phyloP scores from a whole-genome alignment of 2,329 filamentous ascomycete genomes.

The Alternaria novae-zelandiae region DNA sequence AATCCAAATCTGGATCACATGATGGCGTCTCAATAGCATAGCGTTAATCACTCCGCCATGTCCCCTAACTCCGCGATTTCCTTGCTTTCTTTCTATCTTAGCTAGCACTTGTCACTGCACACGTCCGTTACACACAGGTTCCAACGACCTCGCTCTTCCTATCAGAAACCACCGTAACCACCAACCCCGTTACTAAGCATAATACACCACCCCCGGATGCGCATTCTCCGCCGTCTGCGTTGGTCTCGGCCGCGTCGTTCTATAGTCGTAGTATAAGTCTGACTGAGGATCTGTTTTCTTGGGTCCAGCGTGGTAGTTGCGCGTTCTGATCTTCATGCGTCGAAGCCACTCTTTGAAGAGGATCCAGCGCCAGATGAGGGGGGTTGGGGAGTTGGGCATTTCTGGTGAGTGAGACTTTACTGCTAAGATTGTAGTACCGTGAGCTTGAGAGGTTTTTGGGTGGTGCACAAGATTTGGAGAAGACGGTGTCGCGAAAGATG shows the following conservation, averaged over 20 bases:
- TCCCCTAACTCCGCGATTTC: neutral
- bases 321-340: neutral
- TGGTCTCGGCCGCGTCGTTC: neutral
- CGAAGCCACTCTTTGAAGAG: constrained; percentile 4
- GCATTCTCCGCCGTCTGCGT: neutral
- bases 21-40: neutral
- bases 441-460: neutral
- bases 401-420: neutral
- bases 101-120: neutral
- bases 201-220: constrained; percentile 5
- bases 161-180: neutral
- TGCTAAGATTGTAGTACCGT: neutral
- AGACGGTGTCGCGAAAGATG: neutral
- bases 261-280: constrained; percentile 7
- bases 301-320: constrained; percentile 2
- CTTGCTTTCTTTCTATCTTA: neutral
- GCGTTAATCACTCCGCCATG: neutral
- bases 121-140: neutral
- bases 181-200: neutral
- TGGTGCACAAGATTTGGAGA: neutral
- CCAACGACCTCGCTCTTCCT: neutral
- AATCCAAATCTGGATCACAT: neutral
- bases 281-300: neutral
- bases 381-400: neutral
- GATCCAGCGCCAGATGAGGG: neutral